These are phyloP conservation scores for Talaromyces liani DNA, from an alignment of 495 filamentous ascomycete species.

Conservation along the genomic window DNA sequence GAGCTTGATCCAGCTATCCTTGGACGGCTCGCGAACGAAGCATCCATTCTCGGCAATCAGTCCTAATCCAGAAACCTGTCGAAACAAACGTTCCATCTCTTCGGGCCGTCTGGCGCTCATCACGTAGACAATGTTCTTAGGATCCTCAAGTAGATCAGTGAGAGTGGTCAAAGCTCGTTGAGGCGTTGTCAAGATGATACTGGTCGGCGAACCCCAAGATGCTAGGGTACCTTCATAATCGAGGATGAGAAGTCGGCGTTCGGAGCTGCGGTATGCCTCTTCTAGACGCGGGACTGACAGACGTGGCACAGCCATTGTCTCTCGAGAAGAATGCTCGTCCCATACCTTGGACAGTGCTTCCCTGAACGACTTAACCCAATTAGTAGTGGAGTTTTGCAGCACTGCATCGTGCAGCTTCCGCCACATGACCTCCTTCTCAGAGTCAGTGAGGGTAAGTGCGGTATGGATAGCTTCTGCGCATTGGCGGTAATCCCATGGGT, in stretches of 20 bases:
- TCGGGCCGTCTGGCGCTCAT: conserved; percentile 83
- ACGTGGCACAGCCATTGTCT: conserved; percentile 76
- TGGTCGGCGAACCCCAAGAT: conserved; percentile 69
- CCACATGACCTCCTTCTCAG: conserved; percentile 70
- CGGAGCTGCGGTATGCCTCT: conserved; percentile 54
- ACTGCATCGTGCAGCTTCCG: conserved; percentile 64
- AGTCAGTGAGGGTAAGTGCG: conserved; percentile 66
- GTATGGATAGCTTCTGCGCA: conserved; percentile 75
- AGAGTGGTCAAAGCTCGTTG: conserved; percentile 75
- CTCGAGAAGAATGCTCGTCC: conserved; percentile 73
- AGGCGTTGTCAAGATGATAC: conserved; percentile 74
- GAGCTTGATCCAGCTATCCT: conserved; percentile 63
- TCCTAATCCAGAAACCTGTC: conserved; percentile 66
- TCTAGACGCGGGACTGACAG: conserved; percentile 57
- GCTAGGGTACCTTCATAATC: conserved; percentile 91
- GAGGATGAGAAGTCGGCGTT: conserved; percentile 72
- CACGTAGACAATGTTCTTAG: conserved; percentile 79
- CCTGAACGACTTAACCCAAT: conserved; percentile 72
- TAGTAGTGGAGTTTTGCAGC: conserved; percentile 68
- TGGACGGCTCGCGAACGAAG: conserved; percentile 67
- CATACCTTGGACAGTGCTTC: conserved; percentile 62
- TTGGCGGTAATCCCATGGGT: conserved; percentile 83
- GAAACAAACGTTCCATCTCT: conserved; percentile 81
- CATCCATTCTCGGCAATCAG: conserved; percentile 91
- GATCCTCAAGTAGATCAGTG: conserved; percentile 69